Percentiles rank a stretch among this genome's conserved stretches.
These are phyloP conservation scores for Auricularia sp. DNA, from an alignment of 768 basidiomycete species.

Conservation along the genomic window DNA sequence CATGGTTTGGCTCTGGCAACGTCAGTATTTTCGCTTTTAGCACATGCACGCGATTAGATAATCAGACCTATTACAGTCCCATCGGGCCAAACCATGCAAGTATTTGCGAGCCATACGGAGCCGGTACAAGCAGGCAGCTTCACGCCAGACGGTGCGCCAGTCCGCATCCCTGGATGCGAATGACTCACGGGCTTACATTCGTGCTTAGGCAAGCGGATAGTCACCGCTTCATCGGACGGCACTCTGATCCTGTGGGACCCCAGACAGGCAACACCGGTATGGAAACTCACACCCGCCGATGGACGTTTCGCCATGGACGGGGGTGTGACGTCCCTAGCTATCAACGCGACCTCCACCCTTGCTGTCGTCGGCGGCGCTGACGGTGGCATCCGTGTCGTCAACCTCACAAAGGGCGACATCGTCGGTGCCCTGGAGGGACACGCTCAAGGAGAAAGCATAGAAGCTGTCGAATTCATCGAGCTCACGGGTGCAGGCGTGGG, in stretches of 20 bases:
- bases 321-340: constrained; percentile 77
- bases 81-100: constrained; percentile 89
- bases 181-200: constrained; percentile 3
- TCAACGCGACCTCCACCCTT: constrained; percentile 82
- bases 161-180: background rate
- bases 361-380: constrained; percentile 81
- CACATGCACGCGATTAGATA: constrained; percentile 4
- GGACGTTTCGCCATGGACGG: constrained; percentile 63
- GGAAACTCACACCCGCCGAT: constrained; percentile 66
- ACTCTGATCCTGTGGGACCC: constrained; percentile 88
- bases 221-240: constrained; percentile 79
- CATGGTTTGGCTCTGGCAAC: constrained; percentile 95
- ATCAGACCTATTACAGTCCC: constrained; percentile 52
- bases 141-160: constrained; percentile 70
- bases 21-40: constrained; percentile 37
- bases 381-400: constrained; percentile 82
- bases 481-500: constrained; percentile 44
- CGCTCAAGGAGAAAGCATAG: constrained; percentile 77
- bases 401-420: constrained; percentile 77
- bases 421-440: constrained; percentile 74
- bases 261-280: constrained; percentile 59
- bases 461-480: constrained; percentile 77
- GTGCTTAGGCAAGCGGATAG: constrained; percentile 66
- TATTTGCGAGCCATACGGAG: constrained; percentile 84
- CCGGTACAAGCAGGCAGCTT: constrained; percentile 82